Conservation (phyloP, 345 rosid species). For the Sapria himalayana region DNA sequence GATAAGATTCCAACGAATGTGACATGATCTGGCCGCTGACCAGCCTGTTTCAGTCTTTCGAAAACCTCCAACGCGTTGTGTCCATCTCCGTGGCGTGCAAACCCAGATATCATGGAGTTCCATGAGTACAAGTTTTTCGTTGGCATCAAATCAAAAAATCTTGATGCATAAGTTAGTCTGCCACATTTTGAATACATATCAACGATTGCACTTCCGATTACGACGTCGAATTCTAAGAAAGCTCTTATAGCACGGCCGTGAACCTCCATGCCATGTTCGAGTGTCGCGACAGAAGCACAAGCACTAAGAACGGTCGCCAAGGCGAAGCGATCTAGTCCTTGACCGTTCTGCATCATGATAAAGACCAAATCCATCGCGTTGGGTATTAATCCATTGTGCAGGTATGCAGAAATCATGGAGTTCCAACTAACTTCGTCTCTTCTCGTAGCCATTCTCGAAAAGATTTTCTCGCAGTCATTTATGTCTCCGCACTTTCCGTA, state of each 20-base stretch:
- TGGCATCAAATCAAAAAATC: conserved; percentile 49
- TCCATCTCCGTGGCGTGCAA: conserved; percentile 77
- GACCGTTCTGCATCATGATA: conserved; percentile 59
- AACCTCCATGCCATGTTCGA: conserved; percentile 85
- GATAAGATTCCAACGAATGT: conserved; percentile 85
- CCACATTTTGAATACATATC: conserved; percentile 98
- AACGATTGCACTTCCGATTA: conserved; percentile 74
- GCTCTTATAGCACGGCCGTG: conserved; percentile 69
- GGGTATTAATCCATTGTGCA: conserved; percentile 46
- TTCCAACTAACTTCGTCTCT: conserved; percentile 73
- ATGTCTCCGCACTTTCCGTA: conserved; percentile 77
- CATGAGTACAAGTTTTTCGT: conserved; percentile 68
- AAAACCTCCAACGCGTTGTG: conserved; percentile 48
- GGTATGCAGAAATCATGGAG: conserved; percentile 76
- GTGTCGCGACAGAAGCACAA: conserved; percentile 75
- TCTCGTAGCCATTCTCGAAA: conserved; percentile 56
- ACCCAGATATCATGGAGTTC: conserved; percentile 88
- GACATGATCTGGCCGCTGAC: conserved; percentile 61
- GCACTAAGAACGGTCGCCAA: conserved; percentile 92
- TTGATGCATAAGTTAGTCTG: conserved; percentile 68
- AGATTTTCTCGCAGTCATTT: conserved; percentile 53
- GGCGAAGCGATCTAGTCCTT: conserved; percentile 50
- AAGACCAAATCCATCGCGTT: conserved; percentile 73
- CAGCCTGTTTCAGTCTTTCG: conserved; percentile 35
- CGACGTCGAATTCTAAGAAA: conserved; percentile 61